A percentile compares a stretch with the other conserved stretches of the same genome.
Evolutionary conservation across 495 filamentous ascomycete genomes (phyloP).

Genomic region (Hypoxylon lienhwacheense): DNA sequence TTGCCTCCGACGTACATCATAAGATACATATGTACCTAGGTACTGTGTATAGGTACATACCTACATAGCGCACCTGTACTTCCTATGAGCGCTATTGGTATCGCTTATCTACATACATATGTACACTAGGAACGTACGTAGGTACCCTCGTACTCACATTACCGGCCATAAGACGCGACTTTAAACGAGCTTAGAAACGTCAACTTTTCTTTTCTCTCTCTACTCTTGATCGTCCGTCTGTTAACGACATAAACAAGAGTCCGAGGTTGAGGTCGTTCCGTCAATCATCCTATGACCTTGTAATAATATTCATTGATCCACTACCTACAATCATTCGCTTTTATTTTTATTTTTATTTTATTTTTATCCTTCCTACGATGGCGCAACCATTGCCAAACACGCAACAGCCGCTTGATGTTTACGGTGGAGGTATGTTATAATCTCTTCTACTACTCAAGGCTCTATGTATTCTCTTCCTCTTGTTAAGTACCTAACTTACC

Average conservation of each 20-base stretch:
- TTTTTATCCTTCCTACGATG: too few relatives aligned
- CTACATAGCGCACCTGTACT: too few relatives aligned
- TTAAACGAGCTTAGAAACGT: neutral
- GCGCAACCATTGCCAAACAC: conserved; percentile 37
- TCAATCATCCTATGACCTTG: too few relatives aligned
- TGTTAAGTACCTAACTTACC: conserved; percentile 1
- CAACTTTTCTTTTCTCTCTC: conserved; percentile 1
- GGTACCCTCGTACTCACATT: neutral
- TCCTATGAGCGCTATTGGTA: too few relatives aligned
- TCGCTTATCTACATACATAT: neutral
- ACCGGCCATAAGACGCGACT: conserved; percentile 4
- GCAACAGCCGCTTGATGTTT: conserved; percentile 65
- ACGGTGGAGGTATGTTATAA: conserved; percentile 73
- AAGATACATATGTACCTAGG: neutral
- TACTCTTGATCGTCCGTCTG: neutral
- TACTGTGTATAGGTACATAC: too few relatives aligned
- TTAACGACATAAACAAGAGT: neutral
- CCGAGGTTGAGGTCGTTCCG: too few relatives aligned
- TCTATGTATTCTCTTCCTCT: neutral
- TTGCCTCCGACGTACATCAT: too few relatives aligned
- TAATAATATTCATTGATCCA: too few relatives aligned
- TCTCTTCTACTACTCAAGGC: conserved; percentile 20
- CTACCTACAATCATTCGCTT: too few relatives aligned
- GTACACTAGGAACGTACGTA: neutral
- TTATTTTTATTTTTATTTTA: too few relatives aligned